phyloP scores from a whole-genome alignment of 2,329 filamentous ascomycete genomes.

The Fusarium odoratissimum region DNA sequence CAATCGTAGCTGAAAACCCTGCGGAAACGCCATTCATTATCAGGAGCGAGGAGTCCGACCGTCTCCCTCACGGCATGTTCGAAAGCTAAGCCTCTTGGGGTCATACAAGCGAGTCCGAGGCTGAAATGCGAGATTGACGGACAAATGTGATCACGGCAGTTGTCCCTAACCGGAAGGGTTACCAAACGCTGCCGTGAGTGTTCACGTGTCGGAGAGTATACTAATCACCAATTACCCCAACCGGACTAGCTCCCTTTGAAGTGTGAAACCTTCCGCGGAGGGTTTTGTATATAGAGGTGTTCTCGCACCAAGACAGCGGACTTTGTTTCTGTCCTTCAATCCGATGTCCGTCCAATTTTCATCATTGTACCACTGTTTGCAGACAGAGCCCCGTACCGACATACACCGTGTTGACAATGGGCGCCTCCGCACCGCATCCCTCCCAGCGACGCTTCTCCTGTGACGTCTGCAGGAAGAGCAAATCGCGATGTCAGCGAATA shows the following conservation, averaged over 20 bases:
- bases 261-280: not conserved
- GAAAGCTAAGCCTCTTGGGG: not conserved
- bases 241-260: fast-evolving
- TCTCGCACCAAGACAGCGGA: not conserved
- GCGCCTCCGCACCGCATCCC: not conserved
- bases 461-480: not conserved
- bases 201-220: not conserved
- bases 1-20: not conserved
- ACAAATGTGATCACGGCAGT: not conserved
- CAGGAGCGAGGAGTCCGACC: not conserved
- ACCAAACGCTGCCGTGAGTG: not conserved
- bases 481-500: not conserved
- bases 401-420: not conserved
- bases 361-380: not conserved
- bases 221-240: not conserved
- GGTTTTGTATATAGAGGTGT: not conserved
- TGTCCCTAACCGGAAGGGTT: not conserved
- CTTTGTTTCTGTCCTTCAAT: not conserved
- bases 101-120: not conserved
- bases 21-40: not conserved
- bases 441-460: not conserved
- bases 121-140: not conserved
- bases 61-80: not conserved
- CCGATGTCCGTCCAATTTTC: not conserved
- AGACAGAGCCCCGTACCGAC: not conserved